phyloP scores from a whole-genome alignment of 139 green algal genomes.

The Raphidocelis subcapitata region DNA sequence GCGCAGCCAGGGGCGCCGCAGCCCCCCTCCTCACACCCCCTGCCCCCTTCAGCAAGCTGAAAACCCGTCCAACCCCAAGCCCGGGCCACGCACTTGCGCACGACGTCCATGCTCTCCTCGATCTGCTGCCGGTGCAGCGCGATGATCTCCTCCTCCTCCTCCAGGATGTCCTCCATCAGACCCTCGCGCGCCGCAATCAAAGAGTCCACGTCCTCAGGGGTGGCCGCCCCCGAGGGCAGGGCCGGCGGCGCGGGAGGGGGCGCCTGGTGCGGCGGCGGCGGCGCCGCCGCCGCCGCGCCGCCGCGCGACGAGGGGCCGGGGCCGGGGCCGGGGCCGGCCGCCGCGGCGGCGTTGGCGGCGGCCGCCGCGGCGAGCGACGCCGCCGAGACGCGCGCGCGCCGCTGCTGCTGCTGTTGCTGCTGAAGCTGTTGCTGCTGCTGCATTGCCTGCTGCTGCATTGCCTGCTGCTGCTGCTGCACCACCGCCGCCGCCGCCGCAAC shows the following conservation, averaged over 20 bases:
- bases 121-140: slow-evolving; percentile 83
- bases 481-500: no score
- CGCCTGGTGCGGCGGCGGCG: no score
- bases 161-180: slow-evolving; percentile 79
- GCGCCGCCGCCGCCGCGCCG: no score
- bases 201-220: slow-evolving; percentile 19
- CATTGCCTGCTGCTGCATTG: neutral
- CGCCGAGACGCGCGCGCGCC: no score
- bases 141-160: slow-evolving; percentile 91
- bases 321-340: no score
- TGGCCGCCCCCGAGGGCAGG: neutral
- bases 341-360: no score
- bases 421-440: slow-evolving; percentile 2
- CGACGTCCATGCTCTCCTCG: slow-evolving; percentile 86
- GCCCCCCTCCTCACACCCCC: no score
- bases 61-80: no score
- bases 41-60: no score
- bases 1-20: no score
- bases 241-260: neutral
- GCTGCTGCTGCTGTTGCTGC: slow-evolving; percentile 15
- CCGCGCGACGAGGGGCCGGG: no score
- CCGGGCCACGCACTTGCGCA: slow-evolving; percentile 48
- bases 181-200: slow-evolving; percentile 35
- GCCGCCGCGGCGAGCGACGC: no score
- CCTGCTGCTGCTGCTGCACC: slow-evolving; percentile 1